Percentiles rank a stretch among this genome's conserved stretches.
phyloP scores from a whole-genome alignment of 768 basidiomycete species.

The Serendipita sp. region DNA sequence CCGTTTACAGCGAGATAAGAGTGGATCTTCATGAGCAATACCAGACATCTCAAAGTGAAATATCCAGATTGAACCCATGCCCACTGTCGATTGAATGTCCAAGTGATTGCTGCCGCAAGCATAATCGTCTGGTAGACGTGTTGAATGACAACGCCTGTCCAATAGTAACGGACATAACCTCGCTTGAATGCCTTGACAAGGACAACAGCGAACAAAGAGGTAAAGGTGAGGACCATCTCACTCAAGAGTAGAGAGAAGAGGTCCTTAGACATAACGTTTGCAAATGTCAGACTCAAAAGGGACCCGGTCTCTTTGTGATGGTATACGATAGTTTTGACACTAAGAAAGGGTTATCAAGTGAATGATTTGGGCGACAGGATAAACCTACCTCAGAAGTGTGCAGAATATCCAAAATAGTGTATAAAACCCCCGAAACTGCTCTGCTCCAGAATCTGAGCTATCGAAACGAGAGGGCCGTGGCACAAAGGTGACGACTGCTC shows the following conservation, averaged over 20 bases:
- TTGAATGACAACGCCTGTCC: slow-evolving; percentile 59
- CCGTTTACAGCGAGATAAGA: slow-evolving; percentile 86
- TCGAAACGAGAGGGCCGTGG: slow-evolving; percentile 80
- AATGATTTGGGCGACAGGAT: neutral
- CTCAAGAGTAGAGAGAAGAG: slow-evolving; percentile 65
- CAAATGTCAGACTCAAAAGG: slow-evolving; percentile 64
- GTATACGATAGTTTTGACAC: slow-evolving; percentile 46
- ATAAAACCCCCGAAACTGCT: slow-evolving; percentile 93
- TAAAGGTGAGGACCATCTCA: slow-evolving; percentile 69
- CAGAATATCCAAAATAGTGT: slow-evolving; percentile 61
- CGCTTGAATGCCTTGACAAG: slow-evolving; percentile 61
- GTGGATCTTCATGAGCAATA: slow-evolving; percentile 90
- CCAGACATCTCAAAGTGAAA: slow-evolving; percentile 71
- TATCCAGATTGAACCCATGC: slow-evolving; percentile 96
- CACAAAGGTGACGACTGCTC: slow-evolving; percentile 70
- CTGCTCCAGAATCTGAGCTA: slow-evolving; percentile 56
- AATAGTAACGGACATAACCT: slow-evolving; percentile 71
- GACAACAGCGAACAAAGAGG: slow-evolving; percentile 55
- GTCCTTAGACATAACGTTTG: slow-evolving; percentile 74
- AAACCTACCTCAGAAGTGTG: neutral
- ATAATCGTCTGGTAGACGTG: slow-evolving; percentile 62
- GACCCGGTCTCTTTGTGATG: slow-evolving; percentile 59
- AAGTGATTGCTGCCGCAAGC: slow-evolving; percentile 57
- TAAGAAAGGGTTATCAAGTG: slow-evolving; percentile 41
- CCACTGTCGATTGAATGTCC: slow-evolving; percentile 91